Percentiles rank a stretch among this genome's conserved stretches.
Evolutionary conservation across 345 rosid genomes (phyloP).

Genomic region (Eutrema heterophyllum): DNA sequence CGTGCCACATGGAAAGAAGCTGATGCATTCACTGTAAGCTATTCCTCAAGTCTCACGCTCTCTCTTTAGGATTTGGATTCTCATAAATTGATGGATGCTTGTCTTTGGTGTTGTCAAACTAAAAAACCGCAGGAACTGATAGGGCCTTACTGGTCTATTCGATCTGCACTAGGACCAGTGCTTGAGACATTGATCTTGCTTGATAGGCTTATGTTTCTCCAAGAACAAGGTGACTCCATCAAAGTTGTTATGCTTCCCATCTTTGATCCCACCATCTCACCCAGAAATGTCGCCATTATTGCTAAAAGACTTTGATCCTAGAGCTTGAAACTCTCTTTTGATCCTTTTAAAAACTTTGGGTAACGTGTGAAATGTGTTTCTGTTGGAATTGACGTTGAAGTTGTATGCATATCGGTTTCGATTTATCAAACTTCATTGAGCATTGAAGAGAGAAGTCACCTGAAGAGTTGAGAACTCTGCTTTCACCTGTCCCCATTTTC

Average conservation of each 20-base stretch:
- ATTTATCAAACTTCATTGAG: neutral
- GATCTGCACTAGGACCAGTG: constrained; percentile 86
- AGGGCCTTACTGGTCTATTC: constrained; percentile 89
- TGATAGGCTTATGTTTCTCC: constrained; percentile 86
- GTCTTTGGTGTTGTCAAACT: neutral
- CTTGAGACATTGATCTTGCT: constrained; percentile 79
- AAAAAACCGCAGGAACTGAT: constrained; percentile 51
- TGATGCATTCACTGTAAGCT: constrained; percentile 58
- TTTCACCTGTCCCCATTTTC: neutral
- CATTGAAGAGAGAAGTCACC: neutral
- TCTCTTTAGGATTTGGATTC: neutral
- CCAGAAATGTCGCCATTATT: constrained; percentile 82
- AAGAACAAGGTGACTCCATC: constrained; percentile 56
- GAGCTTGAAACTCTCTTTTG: neutral
- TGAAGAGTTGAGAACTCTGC: neutral
- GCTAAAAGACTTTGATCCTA: constrained; percentile 46
- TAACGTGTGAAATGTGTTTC: neutral
- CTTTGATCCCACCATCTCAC: constrained; percentile 79
- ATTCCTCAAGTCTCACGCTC: constrained; percentile 4
- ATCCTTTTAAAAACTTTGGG: neutral
- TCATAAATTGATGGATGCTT: constrained; percentile 8
- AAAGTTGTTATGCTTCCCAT: constrained; percentile 71
- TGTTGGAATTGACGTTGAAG: neutral
- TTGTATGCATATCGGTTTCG: neutral
- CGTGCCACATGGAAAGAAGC: constrained; percentile 55